Percentiles rank a stretch among this genome's conserved stretches.
Evolutionary conservation across 148 eudicot genomes (phyloP).

Genomic region (Heliosperma pusillum): DNA sequence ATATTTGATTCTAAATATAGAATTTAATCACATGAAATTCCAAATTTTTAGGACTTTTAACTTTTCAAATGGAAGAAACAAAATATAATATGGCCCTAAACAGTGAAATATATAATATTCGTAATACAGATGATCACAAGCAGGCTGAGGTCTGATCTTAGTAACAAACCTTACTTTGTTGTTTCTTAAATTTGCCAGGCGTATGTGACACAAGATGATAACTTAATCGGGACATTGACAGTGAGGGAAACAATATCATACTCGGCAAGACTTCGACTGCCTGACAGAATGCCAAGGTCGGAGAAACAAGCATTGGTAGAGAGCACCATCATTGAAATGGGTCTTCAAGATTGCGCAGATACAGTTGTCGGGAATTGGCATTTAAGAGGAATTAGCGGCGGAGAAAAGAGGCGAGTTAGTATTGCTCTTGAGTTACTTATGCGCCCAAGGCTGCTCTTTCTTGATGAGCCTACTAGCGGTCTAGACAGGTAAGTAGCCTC

Average conservation of each 20-base stretch:
- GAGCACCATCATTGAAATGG: conserved; percentile 93
- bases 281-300: conserved; percentile 67
- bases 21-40: too few species aligned
- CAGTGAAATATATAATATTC: neutral
- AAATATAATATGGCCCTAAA: too few species aligned
- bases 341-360: conserved; percentile 96
- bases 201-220: conserved; percentile 97
- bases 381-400: conserved; percentile 92
- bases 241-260: conserved; percentile 90
- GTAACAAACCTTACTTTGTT: neutral
- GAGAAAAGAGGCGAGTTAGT: conserved; percentile 88
- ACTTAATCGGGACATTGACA: conserved; percentile 86
- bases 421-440: conserved; percentile 90
- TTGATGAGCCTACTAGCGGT: conserved; percentile 97
- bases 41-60: too few species aligned
- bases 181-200: conserved; percentile 43
- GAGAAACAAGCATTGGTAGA: conserved; percentile 76
- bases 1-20: too few species aligned
- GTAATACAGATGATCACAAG: too few species aligned
- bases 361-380: conserved; percentile 98
- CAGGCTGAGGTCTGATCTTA: neutral
- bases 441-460: conserved; percentile 89
- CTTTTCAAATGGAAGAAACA: neutral
- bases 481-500: conserved; percentile 63
- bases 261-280: conserved; percentile 76